Evolutionary conservation across 169 alveolate genomes (phyloP), one percentile per base, ranked within the genome.

Genomic region (Babesia sp.): DNA sequence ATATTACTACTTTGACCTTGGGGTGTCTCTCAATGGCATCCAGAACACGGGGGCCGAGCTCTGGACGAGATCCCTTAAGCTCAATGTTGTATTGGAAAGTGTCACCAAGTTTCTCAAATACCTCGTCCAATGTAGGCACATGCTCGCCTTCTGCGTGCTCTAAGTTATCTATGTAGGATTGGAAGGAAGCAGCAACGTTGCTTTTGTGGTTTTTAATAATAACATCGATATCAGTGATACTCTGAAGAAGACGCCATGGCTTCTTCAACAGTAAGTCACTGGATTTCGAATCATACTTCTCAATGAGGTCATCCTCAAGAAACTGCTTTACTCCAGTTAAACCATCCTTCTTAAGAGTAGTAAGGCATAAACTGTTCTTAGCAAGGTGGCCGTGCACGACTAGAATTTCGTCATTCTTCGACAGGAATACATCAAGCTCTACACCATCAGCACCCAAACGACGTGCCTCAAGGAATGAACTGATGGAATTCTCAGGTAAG

Each of bases 381-480:
- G 31, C 0, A 7, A 8, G 39, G 48, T 42, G 26, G 12, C 93
- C 91, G 67, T 88, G 93, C n/a, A 85, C 53, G 18, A 88, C 90
- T 18, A 84, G 68, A 11, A 88, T 51, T 67, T 88, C 82, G 45
- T 75, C 71, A 22, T 74, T 76, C 28, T 81, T 73, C 6, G 93
- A 73, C 11, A 88, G 71, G 73, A 85, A 88, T 0, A 84, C 90
- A 45, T 88, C 93, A 16, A 88, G 57, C 61, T 88, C 93, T 12
- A 88, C 31, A 14, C 93, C 93, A 24, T 88, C 87, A 18, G 75
- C 80, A 16, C 85, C 82, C 0, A 51, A 18, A 28, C 82, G 79
- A 24, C 54, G 20, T 2, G 91, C 87, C 45, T 80, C 73, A 33
- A 61, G 66, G 71, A 88, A 75, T 31, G 93, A 55, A 20, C 59